Percentiles rank a stretch among this genome's conserved stretches.
phyloP scores from a whole-genome alignment of 768 basidiomycete genomes.

The Tephrocybe sp. region DNA sequence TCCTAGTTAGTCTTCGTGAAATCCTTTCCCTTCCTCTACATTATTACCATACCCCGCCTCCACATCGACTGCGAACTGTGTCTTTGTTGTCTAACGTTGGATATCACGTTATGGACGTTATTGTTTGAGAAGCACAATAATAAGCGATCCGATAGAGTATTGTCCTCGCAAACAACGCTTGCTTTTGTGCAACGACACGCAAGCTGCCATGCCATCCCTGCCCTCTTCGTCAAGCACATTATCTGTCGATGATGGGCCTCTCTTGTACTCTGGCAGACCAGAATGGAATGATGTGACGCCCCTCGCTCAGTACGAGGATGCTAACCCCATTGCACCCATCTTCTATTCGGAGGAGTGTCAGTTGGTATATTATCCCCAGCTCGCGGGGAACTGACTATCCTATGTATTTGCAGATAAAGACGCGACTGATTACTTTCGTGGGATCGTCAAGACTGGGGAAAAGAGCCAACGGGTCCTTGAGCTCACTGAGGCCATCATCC shows the following conservation, averaged over 20 bases:
- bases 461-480: conserved; percentile 79
- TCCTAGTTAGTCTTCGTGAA: conserved; percentile 11
- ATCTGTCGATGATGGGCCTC: conserved; percentile 12
- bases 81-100: no score
- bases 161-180: no score
- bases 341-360: conserved; percentile 87
- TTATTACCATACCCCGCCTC: conserved; percentile 4
- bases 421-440: conserved; percentile 91
- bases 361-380: conserved; percentile 28
- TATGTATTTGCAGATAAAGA: conserved; percentile 68
- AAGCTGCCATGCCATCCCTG: conserved; percentile 13
- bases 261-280: conserved; percentile 58
- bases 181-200: background rate
- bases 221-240: conserved; percentile 3
- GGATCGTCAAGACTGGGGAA: conserved; percentile 74
- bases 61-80: background rate
- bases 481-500: conserved; percentile 87
- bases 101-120: no score
- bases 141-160: no score
- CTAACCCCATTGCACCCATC: conserved; percentile 85
- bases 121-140: no score
- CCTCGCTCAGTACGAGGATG: conserved; percentile 76
- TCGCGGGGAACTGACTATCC: background rate
- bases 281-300: conserved; percentile 85
- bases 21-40: background rate